Evolutionary conservation across 1,284 basidiomycete species (phyloP), one percentile per base, ranked within the genome.

Genomic region (Cutaneotrichosporon sp.): DNA sequence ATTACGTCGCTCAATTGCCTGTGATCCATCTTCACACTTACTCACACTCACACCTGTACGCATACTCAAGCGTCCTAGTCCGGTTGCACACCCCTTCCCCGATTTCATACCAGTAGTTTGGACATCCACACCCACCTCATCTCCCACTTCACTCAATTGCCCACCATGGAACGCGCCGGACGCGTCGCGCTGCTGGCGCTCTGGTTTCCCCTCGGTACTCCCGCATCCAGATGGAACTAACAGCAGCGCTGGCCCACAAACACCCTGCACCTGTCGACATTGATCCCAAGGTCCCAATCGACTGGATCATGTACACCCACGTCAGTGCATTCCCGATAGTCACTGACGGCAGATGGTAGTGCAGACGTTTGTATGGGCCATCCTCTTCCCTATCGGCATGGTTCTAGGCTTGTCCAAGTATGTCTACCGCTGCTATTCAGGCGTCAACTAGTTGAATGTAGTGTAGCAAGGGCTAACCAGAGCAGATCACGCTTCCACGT

Each of bases 321-420:
- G 79, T 79, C 42, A 56, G 78, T 65, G 26, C 16, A 18, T 13
- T 22, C 26, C 2, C 7, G 13, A 10, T 2, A 26, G 38, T 9
- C 8, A 40, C 58, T 65, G 42, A 63, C 61, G 21, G 1, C 56
- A 80, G 78, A 91, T 93, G 65, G 81, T 83, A 40, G 76, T 92
- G 14, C 91, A 93, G 73, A 86, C 85, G 3, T 75, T 85, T 10
- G 86, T 91, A 7, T 94, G 91, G 91, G 90, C 88, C 2, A 76
- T 93, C 13, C 75, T 92, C 22, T 94, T 93, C 74, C 91, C 92
- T 0, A 83, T 88, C 9, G 92, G 92, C 30, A 93, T 94, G 91
- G 89, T 93, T 0, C 81, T 94, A 2, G 91, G 91, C 10, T 82
- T 94, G 32, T 84, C 88, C 9, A 85, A 88, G 74, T 91, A 47